Conservation (phyloP, 331 rosid species). For the Rhamnella rubrinervis region DNA sequence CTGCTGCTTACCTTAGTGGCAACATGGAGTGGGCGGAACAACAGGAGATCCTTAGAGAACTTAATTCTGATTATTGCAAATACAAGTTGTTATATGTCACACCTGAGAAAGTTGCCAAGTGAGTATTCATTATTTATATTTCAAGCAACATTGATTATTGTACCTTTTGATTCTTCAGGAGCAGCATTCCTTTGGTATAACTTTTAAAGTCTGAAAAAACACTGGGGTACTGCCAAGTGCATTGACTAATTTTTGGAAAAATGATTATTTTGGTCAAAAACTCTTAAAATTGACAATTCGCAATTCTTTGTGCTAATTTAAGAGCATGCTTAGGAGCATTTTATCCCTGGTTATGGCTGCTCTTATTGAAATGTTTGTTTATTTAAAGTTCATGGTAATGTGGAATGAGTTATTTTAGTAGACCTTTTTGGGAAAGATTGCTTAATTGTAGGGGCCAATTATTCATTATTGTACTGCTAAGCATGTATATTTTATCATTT, state of each 20-base stretch:
- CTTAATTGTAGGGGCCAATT: too few species aligned
- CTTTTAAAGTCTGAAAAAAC: too few species aligned
- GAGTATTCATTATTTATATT: conserved; percentile 24
- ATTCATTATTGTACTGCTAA: too few species aligned
- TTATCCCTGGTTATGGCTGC: too few species aligned
- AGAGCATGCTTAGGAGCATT: too few species aligned
- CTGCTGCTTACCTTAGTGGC: conserved; percentile 90
- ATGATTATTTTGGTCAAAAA: too few species aligned
- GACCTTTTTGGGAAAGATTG: neutral
- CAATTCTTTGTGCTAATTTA: too few species aligned
- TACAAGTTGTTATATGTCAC: conserved; percentile 89
- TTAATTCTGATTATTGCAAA: conserved; percentile 68
- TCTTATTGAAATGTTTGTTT: too few species aligned
- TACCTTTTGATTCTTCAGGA: neutral
- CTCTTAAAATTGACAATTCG: too few species aligned
- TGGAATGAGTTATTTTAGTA: neutral
- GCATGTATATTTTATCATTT: too few species aligned
- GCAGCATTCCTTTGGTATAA: neutral
- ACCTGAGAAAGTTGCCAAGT: conserved; percentile 96
- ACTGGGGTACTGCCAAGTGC: neutral
- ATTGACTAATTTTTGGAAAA: neutral
- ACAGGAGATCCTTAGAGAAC: conserved; percentile 83
- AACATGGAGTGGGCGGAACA: conserved; percentile 95
- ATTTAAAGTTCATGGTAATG: neutral
- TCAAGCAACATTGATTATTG: conserved; percentile 13